Evolutionary conservation across 2,329 filamentous ascomycete genomes (phyloP).

Genomic region (Colletotrichum sp.): DNA sequence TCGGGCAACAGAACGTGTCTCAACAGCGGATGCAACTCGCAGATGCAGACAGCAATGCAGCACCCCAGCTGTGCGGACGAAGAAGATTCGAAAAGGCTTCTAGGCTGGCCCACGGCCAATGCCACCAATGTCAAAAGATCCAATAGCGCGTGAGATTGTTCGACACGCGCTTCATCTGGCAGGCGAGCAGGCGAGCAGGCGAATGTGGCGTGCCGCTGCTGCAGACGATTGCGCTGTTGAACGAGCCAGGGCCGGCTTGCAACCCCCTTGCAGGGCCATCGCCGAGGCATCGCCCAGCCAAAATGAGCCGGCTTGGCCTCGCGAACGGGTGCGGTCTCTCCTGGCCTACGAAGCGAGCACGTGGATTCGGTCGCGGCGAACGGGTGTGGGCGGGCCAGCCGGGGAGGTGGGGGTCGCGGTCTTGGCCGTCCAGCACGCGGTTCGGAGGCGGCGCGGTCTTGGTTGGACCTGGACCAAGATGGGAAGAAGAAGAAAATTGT

Average conservation of each 20-base stretch:
- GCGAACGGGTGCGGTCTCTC: background rate
- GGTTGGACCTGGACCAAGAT: background rate
- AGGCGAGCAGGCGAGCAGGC: background rate
- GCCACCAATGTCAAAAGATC: background rate
- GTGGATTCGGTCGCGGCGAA: conserved; percentile 5
- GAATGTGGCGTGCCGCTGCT: background rate
- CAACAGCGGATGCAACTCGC: background rate
- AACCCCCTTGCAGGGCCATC: background rate
- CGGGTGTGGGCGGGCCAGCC: background rate
- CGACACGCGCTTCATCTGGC: background rate
- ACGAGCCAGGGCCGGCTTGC: background rate
- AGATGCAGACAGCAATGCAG: background rate
- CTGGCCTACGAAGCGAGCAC: conserved; percentile 17
- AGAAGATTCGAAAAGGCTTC: background rate
- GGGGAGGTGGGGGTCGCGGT: background rate
- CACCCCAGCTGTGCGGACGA: background rate
- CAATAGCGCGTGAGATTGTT: background rate
- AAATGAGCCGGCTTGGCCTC: background rate
- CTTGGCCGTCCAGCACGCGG: background rate
- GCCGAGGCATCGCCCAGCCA: background rate
- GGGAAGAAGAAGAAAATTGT: background rate
- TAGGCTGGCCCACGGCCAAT: background rate
- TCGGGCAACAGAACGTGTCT: background rate
- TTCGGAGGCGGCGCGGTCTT: background rate
- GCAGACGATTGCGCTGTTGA: background rate